Evolutionary conservation across 176 grass and related monocot genomes (phyloP).

Genomic region (Miscanthus lutarioriparius): DNA sequence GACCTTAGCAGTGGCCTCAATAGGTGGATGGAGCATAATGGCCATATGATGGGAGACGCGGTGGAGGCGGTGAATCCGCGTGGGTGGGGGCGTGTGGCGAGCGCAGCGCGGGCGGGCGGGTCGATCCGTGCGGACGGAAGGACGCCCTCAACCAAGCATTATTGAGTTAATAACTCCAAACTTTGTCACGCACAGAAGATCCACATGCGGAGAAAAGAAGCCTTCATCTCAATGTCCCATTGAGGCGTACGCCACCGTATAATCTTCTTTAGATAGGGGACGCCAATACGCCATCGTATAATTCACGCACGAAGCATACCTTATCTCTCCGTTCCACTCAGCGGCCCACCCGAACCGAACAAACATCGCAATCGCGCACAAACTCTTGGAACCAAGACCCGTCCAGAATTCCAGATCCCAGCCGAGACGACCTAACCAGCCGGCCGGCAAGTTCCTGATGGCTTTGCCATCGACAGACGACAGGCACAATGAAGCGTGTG

Average conservation of each 20-base stretch:
- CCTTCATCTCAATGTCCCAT: background rate
- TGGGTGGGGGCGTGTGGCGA: too few relatives aligned
- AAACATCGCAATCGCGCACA: background rate
- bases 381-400: background rate
- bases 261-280: too few relatives aligned
- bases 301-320: background rate
- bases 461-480: background rate
- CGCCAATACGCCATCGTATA: background rate
- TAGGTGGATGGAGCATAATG: too few relatives aligned
- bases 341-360: background rate
- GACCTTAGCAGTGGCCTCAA: too few relatives aligned
- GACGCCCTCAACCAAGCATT: too few relatives aligned
- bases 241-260: too few relatives aligned
- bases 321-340: conserved; percentile 15
- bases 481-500: background rate
- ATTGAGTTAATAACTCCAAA: too few relatives aligned
- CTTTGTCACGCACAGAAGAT: background rate
- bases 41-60: too few relatives aligned
- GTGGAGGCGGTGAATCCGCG: too few relatives aligned
- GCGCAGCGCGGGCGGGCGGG: too few relatives aligned
- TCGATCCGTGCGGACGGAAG: too few relatives aligned
- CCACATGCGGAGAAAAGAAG: conserved; percentile 25
- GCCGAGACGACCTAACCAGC: background rate
- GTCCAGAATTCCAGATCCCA: background rate
- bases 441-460: background rate